Conservation (phyloP, 148 eudicot species). For the Camellia granthamiana region DNA sequence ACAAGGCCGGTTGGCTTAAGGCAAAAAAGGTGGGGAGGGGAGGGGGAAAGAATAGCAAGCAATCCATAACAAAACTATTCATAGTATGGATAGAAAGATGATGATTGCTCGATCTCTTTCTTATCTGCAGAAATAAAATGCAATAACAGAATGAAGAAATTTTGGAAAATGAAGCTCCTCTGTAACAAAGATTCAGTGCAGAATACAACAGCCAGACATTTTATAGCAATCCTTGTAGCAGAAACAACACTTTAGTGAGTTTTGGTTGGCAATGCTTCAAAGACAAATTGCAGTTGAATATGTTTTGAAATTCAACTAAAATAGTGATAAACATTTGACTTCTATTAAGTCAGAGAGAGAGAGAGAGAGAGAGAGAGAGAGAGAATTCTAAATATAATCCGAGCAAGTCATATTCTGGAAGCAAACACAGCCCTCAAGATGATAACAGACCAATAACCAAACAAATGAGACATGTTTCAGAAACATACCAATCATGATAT, state of each 20-base stretch:
- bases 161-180: too few relatives aligned
- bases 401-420: neutral
- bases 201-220: neutral
- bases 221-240: neutral
- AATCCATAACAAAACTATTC: neutral
- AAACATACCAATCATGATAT: conserved; percentile 52
- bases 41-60: neutral
- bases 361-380: conserved; percentile 8
- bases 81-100: neutral
- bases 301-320: neutral
- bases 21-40: neutral
- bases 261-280: neutral
- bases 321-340: neutral
- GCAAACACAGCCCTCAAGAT: neutral
- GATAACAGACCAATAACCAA: neutral
- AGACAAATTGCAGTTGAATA: neutral
- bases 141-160: neutral
- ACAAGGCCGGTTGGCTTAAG: neutral
- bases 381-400: neutral
- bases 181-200: too few relatives aligned
- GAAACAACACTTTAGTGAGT: neutral
- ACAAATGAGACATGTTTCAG: neutral
- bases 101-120: neutral
- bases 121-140: neutral
- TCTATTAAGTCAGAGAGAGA: too few relatives aligned